Base-by-base conservation (phyloP, 306 rosid genomes). In the Rubus idaeus region DNA sequence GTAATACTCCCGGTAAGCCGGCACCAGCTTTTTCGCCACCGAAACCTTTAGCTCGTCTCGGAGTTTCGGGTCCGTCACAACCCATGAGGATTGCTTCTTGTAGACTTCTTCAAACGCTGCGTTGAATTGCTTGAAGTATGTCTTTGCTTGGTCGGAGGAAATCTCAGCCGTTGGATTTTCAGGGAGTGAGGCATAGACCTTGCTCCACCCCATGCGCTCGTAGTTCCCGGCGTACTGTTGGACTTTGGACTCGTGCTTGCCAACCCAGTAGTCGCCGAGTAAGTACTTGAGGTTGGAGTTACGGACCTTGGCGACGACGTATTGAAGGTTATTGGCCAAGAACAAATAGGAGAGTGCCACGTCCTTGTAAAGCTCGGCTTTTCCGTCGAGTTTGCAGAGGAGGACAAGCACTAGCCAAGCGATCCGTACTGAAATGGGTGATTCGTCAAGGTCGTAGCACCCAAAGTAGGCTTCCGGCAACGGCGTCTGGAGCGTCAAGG, bases 241-340 rank as follows among this genome's bases (percentile, higher is more conserved):
- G n/a, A 89, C 92, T 91, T 89, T 95, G 10, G 68, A 4, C 11
- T 92, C 97, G 58, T 90, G 90, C 42, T 83, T 87, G 5, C 52
- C 20, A 21, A 92, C 74, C 98, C 97, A 92, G 4, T 86, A 76
- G 0, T 89, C 96, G 0, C 96, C 92, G 4, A 95, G 80, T 4
- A 87, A 71, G 63, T 84, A 68, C 55, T 82, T 70, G 40, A 95
- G 84, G 61, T 83, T 95, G 12, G 98, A 88, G 23, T 40, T 65
- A 0, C 87, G 85, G 3, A 83, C 92, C 57, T 95, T 95, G 8
- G 13, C 82, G 70, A 95, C 91, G 65, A 92, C 87, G 87, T 95
- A 95, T 40, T 92, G 91, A 55, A 95, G 90, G 75, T 95, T 95
- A 81, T 95, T 95, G n/a, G 98, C 97, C 1, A 95, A 86, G 79